Percentiles rank a stretch among this genome's conserved stretches.
Conservation (phyloP, 345 rosid species). For the Eutrema japonicum region DNA sequence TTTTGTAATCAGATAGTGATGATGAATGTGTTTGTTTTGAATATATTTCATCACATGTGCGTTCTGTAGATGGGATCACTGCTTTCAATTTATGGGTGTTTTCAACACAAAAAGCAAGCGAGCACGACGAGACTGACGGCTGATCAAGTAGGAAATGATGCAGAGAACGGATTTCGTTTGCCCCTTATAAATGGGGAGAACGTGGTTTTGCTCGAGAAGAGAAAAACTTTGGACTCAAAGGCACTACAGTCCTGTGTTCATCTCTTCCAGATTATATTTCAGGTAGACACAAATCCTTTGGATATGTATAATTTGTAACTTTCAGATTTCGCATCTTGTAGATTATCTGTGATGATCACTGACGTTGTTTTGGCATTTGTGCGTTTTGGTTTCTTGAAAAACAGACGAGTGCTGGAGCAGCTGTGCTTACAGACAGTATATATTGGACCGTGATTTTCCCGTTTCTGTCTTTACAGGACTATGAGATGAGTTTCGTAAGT, state of each 20-base stretch:
- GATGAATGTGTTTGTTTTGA: constrained; percentile 17
- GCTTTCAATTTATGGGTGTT: constrained; percentile 68
- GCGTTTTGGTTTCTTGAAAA: constrained; percentile 24
- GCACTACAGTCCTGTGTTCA: constrained; percentile 41
- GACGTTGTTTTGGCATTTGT: neutral
- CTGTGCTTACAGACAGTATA: constrained; percentile 63
- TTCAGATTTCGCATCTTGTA: neutral
- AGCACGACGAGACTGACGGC: constrained; percentile 6
- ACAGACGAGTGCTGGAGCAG: constrained; percentile 69
- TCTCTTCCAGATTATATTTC: constrained; percentile 66
- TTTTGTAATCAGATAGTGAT: constrained; percentile 40
- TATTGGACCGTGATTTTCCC: constrained; percentile 76
- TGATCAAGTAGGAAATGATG: constrained; percentile 44
- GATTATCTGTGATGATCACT: neutral
- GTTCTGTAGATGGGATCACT: constrained; percentile 57
- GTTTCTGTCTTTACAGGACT: constrained; percentile 58
- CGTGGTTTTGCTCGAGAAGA: constrained; percentile 27
- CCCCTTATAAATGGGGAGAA: constrained; percentile 47
- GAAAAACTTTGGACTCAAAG: constrained; percentile 33
- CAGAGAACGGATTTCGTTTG: constrained; percentile 50
- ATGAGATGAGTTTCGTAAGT: constrained; percentile 60
- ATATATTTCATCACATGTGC: constrained; percentile 5
- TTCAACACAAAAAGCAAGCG: constrained; percentile 40
- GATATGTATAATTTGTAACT: neutral
- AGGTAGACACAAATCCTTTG: constrained; percentile 45